Evolutionary conservation across 306 rosid species (phyloP), one percentile per base, ranked within the genome.

Genomic region (Ormosia semicastrata): DNA sequence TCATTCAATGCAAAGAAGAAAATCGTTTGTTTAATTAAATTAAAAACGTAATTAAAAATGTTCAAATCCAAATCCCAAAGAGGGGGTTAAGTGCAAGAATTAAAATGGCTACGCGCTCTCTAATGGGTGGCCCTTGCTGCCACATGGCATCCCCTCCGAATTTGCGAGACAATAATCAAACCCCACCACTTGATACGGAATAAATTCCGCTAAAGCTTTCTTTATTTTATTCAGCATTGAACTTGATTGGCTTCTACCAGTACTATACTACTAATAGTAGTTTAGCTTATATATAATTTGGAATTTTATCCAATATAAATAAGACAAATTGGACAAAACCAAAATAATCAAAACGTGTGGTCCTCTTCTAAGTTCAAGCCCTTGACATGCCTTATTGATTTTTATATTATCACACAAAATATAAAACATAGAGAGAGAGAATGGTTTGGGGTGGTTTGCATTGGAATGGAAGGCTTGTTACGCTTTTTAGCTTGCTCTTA

Each of bases 151-250:
- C 1, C 34, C 36, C 32, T 18, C 18, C 13, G 11, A 11, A 44
- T 41, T 41, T 41, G 14, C 30, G 30, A 76, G 74, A 77, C 63
- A 52, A 9, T 50, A 54, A 54, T 83, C 83, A 64, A 77, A 53
- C 62, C 58, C 62, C 68, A 40, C 73, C 78, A 41, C 62, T 34
- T 17, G 73, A 72, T 78, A 39, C 88, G 81, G 88, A 82, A 77
- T 78, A 69, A 58, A 82, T 82, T 79, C 83, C 86, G 86, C 75
- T 41, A 10, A 70, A 49, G 49, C 36, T 59, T 24, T 41, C 66
- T 53, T 75, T 58, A 7, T 32, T 36, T 75, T 49, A 64, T 76
- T 49, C 64, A 49, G 62, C 34, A 44, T 57, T 13, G 2, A 43
- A 44, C 46, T 75, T 1, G 3, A 40, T 57, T 7, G 3, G 8